These are phyloP conservation scores for Aspergillus kassunensis DNA, from an alignment of 495 filamentous ascomycete species.

Conservation along the genomic window DNA sequence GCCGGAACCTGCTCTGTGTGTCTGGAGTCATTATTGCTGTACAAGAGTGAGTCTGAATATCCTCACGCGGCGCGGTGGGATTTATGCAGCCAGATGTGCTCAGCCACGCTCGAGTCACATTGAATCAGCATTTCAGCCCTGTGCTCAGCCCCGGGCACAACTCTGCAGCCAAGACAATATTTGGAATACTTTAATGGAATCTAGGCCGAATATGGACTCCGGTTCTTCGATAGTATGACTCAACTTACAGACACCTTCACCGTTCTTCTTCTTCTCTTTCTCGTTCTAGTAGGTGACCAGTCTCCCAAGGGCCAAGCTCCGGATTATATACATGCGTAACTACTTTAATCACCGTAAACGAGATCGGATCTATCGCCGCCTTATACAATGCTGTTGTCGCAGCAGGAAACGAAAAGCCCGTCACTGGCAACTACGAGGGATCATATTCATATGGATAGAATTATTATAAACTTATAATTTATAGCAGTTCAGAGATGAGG, in stretches of 20 bases:
- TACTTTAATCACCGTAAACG: conserved; percentile 24
- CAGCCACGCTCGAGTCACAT: no score
- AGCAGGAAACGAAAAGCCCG: conserved; percentile 27
- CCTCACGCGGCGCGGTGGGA: no score
- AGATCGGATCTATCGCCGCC: conserved; percentile 26
- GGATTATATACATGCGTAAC: no score
- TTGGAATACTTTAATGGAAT: not conserved
- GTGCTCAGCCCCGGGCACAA: not conserved
- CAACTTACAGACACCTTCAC: no score
- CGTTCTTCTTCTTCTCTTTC: no score
- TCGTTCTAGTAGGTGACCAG: no score
- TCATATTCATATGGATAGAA: no score
- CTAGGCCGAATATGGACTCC: not conserved
- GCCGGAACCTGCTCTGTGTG: not conserved
- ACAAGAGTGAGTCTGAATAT: not conserved
- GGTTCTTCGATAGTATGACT: no score
- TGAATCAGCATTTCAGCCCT: conserved; percentile 1
- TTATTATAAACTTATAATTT: no score
- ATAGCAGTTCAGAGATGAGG: no score
- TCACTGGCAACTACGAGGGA: conserved; percentile 35
- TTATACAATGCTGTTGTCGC: conserved; percentile 36
- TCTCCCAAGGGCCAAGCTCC: no score
- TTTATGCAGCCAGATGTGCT: no score
- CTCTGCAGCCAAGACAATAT: not conserved
- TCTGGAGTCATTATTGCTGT: not conserved